Evolutionary conservation across 768 basidiomycete genomes (phyloP).

Genomic region (Pleurotus cornucopiae): DNA sequence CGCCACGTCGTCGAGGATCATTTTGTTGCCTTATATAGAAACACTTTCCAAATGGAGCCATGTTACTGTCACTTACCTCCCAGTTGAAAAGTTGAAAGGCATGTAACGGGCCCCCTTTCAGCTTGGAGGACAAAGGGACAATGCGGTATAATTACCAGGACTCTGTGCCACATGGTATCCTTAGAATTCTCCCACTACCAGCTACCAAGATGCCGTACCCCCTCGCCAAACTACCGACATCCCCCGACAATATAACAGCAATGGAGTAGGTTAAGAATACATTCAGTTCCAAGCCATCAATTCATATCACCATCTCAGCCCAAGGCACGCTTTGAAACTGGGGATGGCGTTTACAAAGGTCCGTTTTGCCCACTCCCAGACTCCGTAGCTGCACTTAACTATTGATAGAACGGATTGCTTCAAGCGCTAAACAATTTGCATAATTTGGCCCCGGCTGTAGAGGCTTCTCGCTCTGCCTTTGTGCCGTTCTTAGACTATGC

Average conservation of each 20-base stretch:
- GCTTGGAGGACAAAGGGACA: background rate
- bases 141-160: background rate
- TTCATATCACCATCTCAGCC: background rate
- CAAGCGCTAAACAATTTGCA: constrained; percentile 4
- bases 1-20: no score
- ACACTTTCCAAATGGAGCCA: no score
- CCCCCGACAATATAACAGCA: background rate
- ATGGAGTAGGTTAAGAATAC: constrained; percentile 1
- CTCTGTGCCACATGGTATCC: background rate
- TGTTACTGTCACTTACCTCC: no score
- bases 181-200: background rate
- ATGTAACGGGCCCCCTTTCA: background rate
- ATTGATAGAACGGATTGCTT: background rate
- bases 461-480: constrained; percentile 6
- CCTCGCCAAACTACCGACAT: background rate
- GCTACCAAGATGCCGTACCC: constrained; percentile 1
- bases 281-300: background rate
- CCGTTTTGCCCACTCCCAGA: background rate
- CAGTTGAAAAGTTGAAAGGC: background rate
- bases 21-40: no score
- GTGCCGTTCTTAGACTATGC: constrained; percentile 8
- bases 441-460: background rate
- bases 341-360: constrained; percentile 8
- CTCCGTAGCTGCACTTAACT: background rate
- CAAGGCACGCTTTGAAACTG: background rate